Conservation (phyloP, 768 basidiomycete species). For the Cyathus striatus region DNA sequence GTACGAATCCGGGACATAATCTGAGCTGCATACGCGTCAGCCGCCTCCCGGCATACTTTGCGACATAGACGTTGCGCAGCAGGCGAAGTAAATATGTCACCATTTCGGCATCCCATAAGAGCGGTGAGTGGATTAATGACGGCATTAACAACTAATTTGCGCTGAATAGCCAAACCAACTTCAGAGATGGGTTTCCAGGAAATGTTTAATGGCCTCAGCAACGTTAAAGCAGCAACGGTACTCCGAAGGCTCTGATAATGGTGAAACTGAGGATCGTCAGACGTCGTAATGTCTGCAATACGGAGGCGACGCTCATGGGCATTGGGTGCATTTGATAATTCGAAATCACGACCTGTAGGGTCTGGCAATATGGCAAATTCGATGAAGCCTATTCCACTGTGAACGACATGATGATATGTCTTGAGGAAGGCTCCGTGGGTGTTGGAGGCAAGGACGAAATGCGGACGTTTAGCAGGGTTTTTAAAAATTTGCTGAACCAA, state of each 20-base stretch:
- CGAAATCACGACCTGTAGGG: conserved; percentile 54
- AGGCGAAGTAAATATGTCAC: conserved; percentile 51
- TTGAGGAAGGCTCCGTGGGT: conserved; percentile 74
- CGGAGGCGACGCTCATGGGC: conserved; percentile 37
- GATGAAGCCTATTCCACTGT: conserved; percentile 65
- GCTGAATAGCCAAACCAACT: conserved; percentile 65
- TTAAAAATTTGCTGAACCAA: conserved; percentile 65
- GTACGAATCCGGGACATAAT: conserved; percentile 33
- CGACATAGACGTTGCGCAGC: conserved; percentile 40
- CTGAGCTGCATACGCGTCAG: conserved; percentile 51
- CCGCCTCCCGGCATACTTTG: conserved; percentile 69
- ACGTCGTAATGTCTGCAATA: conserved; percentile 46
- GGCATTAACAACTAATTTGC: conserved; percentile 78
- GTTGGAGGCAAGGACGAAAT: conserved; percentile 81
- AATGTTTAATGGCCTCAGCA: conserved; percentile 50
- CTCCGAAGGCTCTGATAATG: conserved; percentile 60
- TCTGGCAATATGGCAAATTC: conserved; percentile 81
- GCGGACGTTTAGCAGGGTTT: conserved; percentile 68
- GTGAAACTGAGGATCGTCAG: conserved; percentile 28
- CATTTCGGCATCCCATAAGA: conserved; percentile 75
- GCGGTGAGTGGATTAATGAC: conserved; percentile 86
- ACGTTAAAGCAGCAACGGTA: conserved; percentile 61
- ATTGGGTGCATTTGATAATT: conserved; percentile 36
- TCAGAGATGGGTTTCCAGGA: conserved; percentile 63
- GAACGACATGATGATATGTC: conserved; percentile 49